A percentile compares a stretch with the other conserved stretches of the same genome.
Conservation (phyloP, 2,329 filamentous ascomycete genomes). For the Ascochyta lentis region DNA sequence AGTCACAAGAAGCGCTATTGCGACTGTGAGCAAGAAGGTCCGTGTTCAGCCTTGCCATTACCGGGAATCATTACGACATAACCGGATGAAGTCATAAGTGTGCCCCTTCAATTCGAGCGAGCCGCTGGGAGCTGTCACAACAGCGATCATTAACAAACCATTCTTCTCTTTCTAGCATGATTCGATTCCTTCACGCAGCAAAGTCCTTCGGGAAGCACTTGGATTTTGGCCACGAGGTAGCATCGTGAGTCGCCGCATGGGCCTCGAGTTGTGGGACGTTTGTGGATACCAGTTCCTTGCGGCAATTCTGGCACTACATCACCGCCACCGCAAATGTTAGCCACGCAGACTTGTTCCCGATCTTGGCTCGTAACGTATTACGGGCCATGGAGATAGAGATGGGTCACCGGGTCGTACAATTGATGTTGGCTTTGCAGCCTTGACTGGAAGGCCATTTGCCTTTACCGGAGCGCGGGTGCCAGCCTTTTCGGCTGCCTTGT, state of each 20-base stretch:
- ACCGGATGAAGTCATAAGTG: no score
- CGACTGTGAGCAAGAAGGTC: no score
- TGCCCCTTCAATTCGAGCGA: background rate
- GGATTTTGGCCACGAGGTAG: conserved; percentile 61
- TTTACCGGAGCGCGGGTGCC: conserved; percentile 62
- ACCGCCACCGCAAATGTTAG: conserved; percentile 6
- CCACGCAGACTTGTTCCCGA: background rate
- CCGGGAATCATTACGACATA: no score
- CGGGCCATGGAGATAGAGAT: background rate
- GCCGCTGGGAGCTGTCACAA: background rate
- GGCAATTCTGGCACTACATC: conserved; percentile 58
- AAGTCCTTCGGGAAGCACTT: conserved; percentile 65
- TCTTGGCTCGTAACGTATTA: background rate
- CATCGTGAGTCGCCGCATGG: conserved; percentile 61
- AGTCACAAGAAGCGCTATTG: no score
- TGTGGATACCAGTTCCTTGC: conserved; percentile 60
- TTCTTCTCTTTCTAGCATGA: background rate
- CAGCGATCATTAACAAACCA: background rate
- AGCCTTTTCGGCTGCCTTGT: conserved; percentile 61
- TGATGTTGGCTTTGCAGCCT: conserved; percentile 60
- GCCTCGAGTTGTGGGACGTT: conserved; percentile 60
- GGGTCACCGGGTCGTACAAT: conserved; percentile 46
- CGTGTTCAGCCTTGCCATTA: no score
- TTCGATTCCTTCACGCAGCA: background rate
- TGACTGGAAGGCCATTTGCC: conserved; percentile 62